Evolutionary conservation across 148 eudicot species (phyloP).

Genomic region (Cornus controversa): DNA sequence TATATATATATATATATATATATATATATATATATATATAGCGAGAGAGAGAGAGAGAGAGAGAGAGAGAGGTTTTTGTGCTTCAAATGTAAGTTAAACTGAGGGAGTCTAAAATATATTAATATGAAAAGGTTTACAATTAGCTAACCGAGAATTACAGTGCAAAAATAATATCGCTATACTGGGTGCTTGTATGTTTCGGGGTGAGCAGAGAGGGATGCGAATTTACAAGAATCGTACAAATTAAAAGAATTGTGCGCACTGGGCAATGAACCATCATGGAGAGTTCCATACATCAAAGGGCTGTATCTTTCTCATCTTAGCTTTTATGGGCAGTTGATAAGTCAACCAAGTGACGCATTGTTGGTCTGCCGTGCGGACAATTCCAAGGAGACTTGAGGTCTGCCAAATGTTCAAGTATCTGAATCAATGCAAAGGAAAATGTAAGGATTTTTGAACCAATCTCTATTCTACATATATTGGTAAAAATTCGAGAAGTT

Average conservation of each 20-base stretch:
- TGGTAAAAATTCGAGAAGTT: not conserved
- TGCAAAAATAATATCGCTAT: not conserved
- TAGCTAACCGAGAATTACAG: not conserved
- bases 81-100: not conserved
- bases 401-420: constrained; percentile 70
- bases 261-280: not conserved
- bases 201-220: not conserved
- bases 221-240: constrained; percentile 7
- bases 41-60: no score
- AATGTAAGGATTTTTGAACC: not conserved
- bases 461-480: not conserved
- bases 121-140: not conserved
- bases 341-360: constrained; percentile 92
- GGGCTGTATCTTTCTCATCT: constrained; percentile 10
- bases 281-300: constrained; percentile 5
- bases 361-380: constrained; percentile 97
- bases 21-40: no score
- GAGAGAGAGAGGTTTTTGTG: not conserved
- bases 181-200: not conserved
- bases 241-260: not conserved
- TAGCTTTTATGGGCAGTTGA: constrained; percentile 28
- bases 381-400: constrained; percentile 99
- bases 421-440: constrained; percentile 37
- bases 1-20: no score
- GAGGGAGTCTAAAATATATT: not conserved